Conservation (phyloP, 1,284 basidiomycete species). For the Blastosporella zonata region DNA sequence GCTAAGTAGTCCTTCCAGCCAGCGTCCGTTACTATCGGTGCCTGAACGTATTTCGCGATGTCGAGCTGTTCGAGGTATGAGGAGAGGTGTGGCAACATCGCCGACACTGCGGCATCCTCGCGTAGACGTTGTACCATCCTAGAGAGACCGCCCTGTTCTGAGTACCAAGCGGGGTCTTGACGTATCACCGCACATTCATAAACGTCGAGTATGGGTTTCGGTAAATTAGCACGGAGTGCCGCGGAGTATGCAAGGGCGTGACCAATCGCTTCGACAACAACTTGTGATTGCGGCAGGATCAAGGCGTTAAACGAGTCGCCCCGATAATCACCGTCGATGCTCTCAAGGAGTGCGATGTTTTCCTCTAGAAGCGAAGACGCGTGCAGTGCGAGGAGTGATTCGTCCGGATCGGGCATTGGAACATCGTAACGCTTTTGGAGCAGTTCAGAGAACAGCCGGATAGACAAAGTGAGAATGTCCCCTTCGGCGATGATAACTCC, state of each 20-base stretch:
- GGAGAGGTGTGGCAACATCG: conserved; percentile 40
- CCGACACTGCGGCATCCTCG: conserved; percentile 42
- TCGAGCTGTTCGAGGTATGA: conserved; percentile 39
- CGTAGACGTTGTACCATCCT: conserved; percentile 41
- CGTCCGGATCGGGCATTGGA: conserved; percentile 36
- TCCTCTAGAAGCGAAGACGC: conserved; percentile 42
- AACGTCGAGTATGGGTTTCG: conserved; percentile 46
- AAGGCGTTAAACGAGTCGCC: conserved; percentile 44
- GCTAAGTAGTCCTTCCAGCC: conserved; percentile 46
- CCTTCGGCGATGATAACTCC: conserved; percentile 54
- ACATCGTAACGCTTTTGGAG: conserved; percentile 43
- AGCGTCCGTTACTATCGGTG: conserved; percentile 49
- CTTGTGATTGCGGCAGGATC: conserved; percentile 47
- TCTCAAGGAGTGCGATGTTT: conserved; percentile 34
- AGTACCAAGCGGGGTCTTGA: conserved; percentile 52
- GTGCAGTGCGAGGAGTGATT: conserved; percentile 45
- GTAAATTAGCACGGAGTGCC: conserved; percentile 38
- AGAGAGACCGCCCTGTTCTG: conserved; percentile 41
- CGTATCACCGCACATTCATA: conserved; percentile 49
- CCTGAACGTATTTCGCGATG: conserved; percentile 45
- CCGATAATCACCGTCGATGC: conserved; percentile 40
- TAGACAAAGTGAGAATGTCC: conserved; percentile 49
- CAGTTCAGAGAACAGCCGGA: conserved; percentile 51
- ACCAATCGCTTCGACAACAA: conserved; percentile 47
- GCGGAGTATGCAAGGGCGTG: conserved; percentile 52